A percentile compares a stretch with the other conserved stretches of the same genome.
Evolutionary conservation across 495 filamentous ascomycete species (phyloP).

Genomic region (Aspergillus wentii): DNA sequence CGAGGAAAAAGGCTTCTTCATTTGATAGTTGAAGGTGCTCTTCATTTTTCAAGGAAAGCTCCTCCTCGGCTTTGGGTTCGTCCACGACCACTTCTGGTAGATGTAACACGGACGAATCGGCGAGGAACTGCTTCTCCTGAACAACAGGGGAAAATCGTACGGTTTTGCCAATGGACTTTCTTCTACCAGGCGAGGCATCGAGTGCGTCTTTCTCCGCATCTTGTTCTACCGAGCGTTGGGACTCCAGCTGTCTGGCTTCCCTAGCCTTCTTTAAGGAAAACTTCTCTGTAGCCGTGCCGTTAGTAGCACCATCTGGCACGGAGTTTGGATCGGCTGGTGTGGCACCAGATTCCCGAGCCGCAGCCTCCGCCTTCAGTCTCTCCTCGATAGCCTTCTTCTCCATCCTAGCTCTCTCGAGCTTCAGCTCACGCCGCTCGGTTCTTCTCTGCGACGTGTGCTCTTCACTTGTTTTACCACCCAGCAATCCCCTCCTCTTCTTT

Average conservation of each 20-base stretch:
- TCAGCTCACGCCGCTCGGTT: slow-evolving; percentile 75
- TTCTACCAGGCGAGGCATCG: slow-evolving; percentile 4
- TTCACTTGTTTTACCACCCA: slow-evolving; percentile 64
- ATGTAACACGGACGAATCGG: slow-evolving; percentile 37
- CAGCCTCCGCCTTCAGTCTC: slow-evolving; percentile 59
- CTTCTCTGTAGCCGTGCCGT: slow-evolving; percentile 24
- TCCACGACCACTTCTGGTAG: slow-evolving; percentile 9
- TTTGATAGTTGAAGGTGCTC: slow-evolving; percentile 87
- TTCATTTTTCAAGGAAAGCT: slow-evolving; percentile 55
- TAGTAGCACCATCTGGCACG: slow-evolving; percentile 13
- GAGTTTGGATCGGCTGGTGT: slow-evolving; percentile 5
- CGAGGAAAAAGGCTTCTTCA: slow-evolving; percentile 91
- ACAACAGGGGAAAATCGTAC: slow-evolving; percentile 61
- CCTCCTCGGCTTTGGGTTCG: slow-evolving; percentile 24
- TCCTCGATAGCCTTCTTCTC: slow-evolving; percentile 76
- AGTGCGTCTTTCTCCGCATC: slow-evolving; percentile 7
- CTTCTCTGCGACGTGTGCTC: slow-evolving; percentile 72
- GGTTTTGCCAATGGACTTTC: slow-evolving; percentile 44
- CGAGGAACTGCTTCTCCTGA: slow-evolving; percentile 49
- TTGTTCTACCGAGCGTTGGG: slow-evolving; percentile 16
- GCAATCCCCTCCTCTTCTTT: slow-evolving; percentile 60
- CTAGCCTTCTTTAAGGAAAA: slow-evolving; percentile 39
- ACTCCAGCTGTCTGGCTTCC: slow-evolving; percentile 28
- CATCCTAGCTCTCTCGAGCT: slow-evolving; percentile 81
- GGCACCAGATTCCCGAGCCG: slow-evolving; percentile 25